Evolutionary conservation across 2,329 filamentous ascomycete species (phyloP).

Genomic region (Spiromastix sp.): DNA sequence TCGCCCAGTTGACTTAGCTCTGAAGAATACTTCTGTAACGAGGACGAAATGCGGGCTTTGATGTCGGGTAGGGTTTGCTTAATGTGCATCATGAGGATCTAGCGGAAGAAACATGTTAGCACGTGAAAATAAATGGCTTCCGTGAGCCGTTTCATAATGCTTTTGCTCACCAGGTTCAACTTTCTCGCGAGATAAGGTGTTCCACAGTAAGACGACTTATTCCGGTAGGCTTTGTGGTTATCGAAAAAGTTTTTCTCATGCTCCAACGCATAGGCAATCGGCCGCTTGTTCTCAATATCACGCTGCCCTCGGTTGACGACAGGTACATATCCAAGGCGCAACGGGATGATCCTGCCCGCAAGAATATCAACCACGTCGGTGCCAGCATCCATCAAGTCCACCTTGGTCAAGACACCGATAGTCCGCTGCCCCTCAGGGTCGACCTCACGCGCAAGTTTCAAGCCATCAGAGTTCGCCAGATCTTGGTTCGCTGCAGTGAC

Average conservation of each 20-base stretch:
- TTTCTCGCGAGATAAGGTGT: slow-evolving; percentile 95
- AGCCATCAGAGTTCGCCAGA: slow-evolving; percentile 93
- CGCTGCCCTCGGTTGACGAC: slow-evolving; percentile 97
- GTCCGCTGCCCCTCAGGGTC: slow-evolving; percentile 96
- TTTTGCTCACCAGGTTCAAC: slow-evolving; percentile 62
- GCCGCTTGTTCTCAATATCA: slow-evolving; percentile 97
- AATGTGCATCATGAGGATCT: slow-evolving; percentile 99
- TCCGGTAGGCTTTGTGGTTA: slow-evolving; percentile 95
- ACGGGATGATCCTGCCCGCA: slow-evolving; percentile 90
- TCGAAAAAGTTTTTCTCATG: slow-evolving; percentile 96
- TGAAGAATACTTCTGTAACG: slow-evolving; percentile 77
- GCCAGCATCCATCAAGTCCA: slow-evolving; percentile 97
- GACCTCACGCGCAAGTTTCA: slow-evolving; percentile 93
- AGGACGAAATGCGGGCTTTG: slow-evolving; percentile 91
- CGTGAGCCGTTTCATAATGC: too few species aligned
- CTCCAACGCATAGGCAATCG: slow-evolving; percentile 81
- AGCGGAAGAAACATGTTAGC: slow-evolving; percentile 7
- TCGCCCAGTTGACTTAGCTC: slow-evolving; percentile 80
- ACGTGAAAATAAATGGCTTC: too few species aligned
- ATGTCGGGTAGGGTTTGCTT: slow-evolving; percentile 98
- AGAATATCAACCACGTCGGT: slow-evolving; percentile 98
- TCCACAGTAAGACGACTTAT: slow-evolving; percentile 97
- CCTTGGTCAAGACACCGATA: slow-evolving; percentile 96
- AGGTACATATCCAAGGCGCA: slow-evolving; percentile 89
- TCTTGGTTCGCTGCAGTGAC: slow-evolving; percentile 96